Evolutionary conservation across 2,329 filamentous ascomycete genomes (phyloP).

Genomic region (Remersonia thermophila): DNA sequence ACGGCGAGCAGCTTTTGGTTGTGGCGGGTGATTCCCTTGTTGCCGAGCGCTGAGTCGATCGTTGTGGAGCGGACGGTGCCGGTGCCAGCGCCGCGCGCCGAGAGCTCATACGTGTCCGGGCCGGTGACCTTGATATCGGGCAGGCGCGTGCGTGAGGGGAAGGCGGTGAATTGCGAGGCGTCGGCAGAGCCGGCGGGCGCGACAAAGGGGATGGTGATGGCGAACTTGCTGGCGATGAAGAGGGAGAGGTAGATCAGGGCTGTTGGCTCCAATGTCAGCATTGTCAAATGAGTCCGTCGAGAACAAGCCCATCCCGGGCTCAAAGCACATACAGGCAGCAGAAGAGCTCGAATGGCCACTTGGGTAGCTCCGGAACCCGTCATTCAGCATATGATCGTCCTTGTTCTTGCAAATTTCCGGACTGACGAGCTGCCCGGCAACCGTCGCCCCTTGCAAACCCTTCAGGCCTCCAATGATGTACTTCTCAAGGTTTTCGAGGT

Average conservation of each 20-base stretch:
- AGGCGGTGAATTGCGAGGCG: slow-evolving; percentile 46
- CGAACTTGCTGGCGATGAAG: slow-evolving; percentile 75
- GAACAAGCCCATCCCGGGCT: too few relatives aligned
- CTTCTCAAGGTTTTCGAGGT: slow-evolving; percentile 47
- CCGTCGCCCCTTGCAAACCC: slow-evolving; percentile 40
- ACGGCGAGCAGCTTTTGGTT: slow-evolving; percentile 36
- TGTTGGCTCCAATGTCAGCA: slow-evolving; percentile 26
- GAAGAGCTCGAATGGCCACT: slow-evolving; percentile 47
- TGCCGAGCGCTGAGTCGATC: slow-evolving; percentile 20
- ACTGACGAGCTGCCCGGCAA: slow-evolving; percentile 58
- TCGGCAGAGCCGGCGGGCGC: slow-evolving; percentile 36
- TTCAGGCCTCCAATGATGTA: slow-evolving; percentile 52
- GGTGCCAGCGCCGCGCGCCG: slow-evolving; percentile 8
- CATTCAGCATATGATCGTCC: slow-evolving; percentile 49
- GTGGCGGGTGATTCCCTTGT: slow-evolving; percentile 22
- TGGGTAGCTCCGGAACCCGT: slow-evolving; percentile 78
- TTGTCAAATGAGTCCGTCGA: too few relatives aligned
- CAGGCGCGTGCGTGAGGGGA: slow-evolving; percentile 56
- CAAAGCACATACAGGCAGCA: slow-evolving; percentile 47
- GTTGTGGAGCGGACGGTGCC: slow-evolving; percentile 17
- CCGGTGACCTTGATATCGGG: slow-evolving; percentile 29
- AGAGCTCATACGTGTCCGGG: slow-evolving; percentile 23
- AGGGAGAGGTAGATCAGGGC: slow-evolving; percentile 78
- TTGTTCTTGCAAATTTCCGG: slow-evolving; percentile 61
- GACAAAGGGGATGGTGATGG: slow-evolving; percentile 60